Evolutionary conservation across 2,329 filamentous ascomycete species (phyloP), one percentile per base, ranked within the genome.

Genomic region (Ophiostoma ips): DNA sequence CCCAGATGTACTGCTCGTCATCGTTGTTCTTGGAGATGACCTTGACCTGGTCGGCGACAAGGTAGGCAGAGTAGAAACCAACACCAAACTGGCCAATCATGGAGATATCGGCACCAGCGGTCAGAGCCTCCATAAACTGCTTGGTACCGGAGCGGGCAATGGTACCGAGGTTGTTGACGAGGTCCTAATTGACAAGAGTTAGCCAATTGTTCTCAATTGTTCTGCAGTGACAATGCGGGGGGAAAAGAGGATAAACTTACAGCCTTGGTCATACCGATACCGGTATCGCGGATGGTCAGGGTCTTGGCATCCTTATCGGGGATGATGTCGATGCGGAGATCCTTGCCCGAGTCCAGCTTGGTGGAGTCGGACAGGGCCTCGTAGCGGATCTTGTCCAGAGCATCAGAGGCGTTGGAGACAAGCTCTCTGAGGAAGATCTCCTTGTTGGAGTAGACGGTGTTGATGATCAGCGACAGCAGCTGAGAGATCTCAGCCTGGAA

Each of bases 401-500:
- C 92, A 84, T 98, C 92, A 64, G 90, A 96, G 67, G 84, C 84
- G 75, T 98, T 98, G 75, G 92, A 96, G 66, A 98, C 87, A 63
- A 98, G 69, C 76, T 98, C 92, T 84, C 92, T 79, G 64, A 98
- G 76, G 83, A 98, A 98, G 69, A 98, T 96, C 76, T 96, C 92
- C 81, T 98, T 98, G 84, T 98, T 98, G 63, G 89, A 95, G 81
- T 96, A 98, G 76, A 98, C 92, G 60, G 92, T 96, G 86, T 98
- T 98, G 81, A 98, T 98, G 75, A 98, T 98, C 69, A 98, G 86
- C 62, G 84, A 88, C 68, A 98, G 85, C 60, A 98, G 87, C 87
- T 98, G 92, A 85, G 90, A 96, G 69, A 98, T 98, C 86, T 98
- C 92, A 84, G 92, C 92, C 84, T 98, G 92, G 79, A 96, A 98